phyloP scores from a whole-genome alignment of 2,329 filamentous ascomycete genomes.

The Claviceps lovelessii region DNA sequence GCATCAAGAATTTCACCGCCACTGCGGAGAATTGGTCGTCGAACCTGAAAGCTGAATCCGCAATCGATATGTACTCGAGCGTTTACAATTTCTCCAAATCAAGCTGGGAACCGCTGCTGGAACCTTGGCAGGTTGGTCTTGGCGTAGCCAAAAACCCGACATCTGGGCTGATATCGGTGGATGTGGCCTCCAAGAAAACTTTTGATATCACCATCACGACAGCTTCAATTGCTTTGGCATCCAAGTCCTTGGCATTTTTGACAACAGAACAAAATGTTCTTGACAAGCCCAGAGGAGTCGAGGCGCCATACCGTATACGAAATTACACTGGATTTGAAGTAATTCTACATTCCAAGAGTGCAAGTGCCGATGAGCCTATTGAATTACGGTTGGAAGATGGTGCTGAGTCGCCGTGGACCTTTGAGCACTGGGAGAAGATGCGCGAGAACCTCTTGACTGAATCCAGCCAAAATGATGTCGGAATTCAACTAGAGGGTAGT shows the following conservation, averaged over 20 bases:
- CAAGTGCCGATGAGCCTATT: slow-evolving; percentile 50
- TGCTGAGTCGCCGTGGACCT: slow-evolving; percentile 85
- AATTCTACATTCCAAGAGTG: slow-evolving; percentile 63
- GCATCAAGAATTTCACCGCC: slow-evolving; percentile 76
- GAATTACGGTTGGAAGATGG: slow-evolving; percentile 72
- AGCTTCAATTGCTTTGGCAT: slow-evolving; percentile 81
- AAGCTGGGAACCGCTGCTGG: slow-evolving; percentile 89
- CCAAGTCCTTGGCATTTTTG: slow-evolving; percentile 85
- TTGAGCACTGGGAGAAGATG: slow-evolving; percentile 93
- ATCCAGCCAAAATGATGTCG: slow-evolving; percentile 62
- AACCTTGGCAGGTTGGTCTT: slow-evolving; percentile 92
- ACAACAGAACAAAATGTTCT: slow-evolving; percentile 74
- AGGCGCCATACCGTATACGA: slow-evolving; percentile 83
- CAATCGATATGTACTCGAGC: slow-evolving; percentile 88
- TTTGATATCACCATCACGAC: slow-evolving; percentile 89
- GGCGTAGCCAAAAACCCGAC: slow-evolving; percentile 67
- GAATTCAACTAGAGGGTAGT: slow-evolving; percentile 76
- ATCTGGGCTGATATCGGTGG: slow-evolving; percentile 65
- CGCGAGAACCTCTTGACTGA: slow-evolving; percentile 84
- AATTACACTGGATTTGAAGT: slow-evolving; percentile 94
- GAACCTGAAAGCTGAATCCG: slow-evolving; percentile 71
- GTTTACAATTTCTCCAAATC: slow-evolving; percentile 99
- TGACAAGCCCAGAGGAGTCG: slow-evolving; percentile 78
- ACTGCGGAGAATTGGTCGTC: slow-evolving; percentile 85
- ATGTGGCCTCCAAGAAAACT: slow-evolving; percentile 75